Conservation (phyloP, 2,329 filamentous ascomycete species). For the Ophiostoma triangulosporum region DNA sequence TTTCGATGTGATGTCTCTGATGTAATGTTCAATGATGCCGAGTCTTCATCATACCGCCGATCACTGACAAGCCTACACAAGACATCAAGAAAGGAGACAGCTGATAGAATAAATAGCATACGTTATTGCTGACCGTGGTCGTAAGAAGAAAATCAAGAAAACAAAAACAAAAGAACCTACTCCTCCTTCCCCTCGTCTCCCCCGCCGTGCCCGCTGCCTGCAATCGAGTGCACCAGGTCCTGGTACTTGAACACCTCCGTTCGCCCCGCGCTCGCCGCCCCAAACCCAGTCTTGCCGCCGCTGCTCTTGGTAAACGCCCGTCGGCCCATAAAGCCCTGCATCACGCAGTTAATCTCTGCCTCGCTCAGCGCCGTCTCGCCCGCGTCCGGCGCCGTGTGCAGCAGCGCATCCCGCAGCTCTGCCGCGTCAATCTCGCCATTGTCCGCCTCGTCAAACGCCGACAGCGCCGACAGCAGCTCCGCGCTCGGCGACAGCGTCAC, state of each 20-base stretch:
- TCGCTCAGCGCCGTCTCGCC: conserved; percentile 52
- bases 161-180: neutral
- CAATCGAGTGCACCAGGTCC: conserved; percentile 70
- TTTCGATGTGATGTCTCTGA: too few species aligned
- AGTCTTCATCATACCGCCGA: too few species aligned
- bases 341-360: conserved; percentile 71
- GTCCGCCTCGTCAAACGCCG: conserved; percentile 91
- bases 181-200: conserved; percentile 15
- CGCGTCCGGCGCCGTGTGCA: conserved; percentile 68
- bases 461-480: conserved; percentile 80
- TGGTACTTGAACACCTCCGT: conserved; percentile 89
- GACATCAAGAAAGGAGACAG: neutral
- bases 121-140: too few species aligned
- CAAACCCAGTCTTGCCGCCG: conserved; percentile 38
- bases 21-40: too few species aligned
- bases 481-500: conserved; percentile 60
- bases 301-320: conserved; percentile 67
- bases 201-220: conserved; percentile 27
- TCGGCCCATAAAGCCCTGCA: conserved; percentile 72
- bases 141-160: neutral
- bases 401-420: conserved; percentile 68
- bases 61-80: too few species aligned
- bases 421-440: conserved; percentile 79
- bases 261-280: conserved; percentile 41
- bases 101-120: too few species aligned